Conservation (phyloP, 345 rosid species). For the Zanthoxylum bungeanum region DNA sequence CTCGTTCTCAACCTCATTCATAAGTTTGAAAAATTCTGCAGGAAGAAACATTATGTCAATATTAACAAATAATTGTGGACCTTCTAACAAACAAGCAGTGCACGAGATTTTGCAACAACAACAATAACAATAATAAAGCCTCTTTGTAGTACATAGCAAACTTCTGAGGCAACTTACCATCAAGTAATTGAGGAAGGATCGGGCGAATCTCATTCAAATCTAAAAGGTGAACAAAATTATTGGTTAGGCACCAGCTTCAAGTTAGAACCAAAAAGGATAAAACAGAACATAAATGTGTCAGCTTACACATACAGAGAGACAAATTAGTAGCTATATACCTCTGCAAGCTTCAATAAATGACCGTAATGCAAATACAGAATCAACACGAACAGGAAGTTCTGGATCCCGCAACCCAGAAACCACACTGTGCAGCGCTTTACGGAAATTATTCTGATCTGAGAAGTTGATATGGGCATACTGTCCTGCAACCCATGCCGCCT, state of each 20-base stretch:
- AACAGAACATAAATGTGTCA: neutral
- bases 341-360: constrained; percentile 92
- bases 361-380: constrained; percentile 94
- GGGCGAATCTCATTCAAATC: constrained; percentile 97
- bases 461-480: constrained; percentile 89
- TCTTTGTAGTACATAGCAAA: neutral
- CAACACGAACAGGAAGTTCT: constrained; percentile 97
- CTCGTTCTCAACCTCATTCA: constrained; percentile 99
- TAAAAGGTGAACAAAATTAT: constrained; percentile 30
- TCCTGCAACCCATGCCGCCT: constrained; percentile 99
- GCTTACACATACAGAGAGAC: constrained; percentile 4
- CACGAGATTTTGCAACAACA: neutral
- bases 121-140: neutral
- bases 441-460: constrained; percentile 77
- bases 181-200: constrained; percentile 92
- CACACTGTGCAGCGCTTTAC: constrained; percentile 78
- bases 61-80: neutral
- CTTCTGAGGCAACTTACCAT: constrained; percentile 49
- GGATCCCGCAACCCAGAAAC: constrained; percentile 91
- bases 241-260: neutral
- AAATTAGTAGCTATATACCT: constrained; percentile 39
- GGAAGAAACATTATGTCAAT: constrained; percentile 7
- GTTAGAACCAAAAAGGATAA: constrained; percentile 3
- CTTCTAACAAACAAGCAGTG: neutral
- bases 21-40: constrained; percentile 94